Evolutionary conservation across 352 stramenopile species (phyloP).

Genomic region (Phytophthora rubi): DNA sequence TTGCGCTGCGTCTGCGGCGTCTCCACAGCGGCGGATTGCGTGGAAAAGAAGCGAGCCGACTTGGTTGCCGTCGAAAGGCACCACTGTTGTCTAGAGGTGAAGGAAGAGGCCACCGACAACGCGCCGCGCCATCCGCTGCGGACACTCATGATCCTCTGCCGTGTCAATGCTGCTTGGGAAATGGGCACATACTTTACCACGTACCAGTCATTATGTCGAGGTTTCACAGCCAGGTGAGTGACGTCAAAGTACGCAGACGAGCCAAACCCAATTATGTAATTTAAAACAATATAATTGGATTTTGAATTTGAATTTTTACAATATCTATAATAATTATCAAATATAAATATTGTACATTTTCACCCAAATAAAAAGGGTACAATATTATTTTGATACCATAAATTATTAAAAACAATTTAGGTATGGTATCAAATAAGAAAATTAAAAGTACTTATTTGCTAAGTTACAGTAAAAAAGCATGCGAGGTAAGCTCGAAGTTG

Average conservation of each 20-base stretch:
- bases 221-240: background rate
- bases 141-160: slow-evolving; percentile 12
- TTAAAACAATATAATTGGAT: no score
- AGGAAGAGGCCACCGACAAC: slow-evolving; percentile 4
- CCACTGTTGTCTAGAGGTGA: slow-evolving; percentile 10
- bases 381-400: no score
- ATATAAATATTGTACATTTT: no score
- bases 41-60: slow-evolving; percentile 14
- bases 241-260: background rate
- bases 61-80: background rate
- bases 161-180: slow-evolving; percentile 8
- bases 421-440: no score
- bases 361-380: no score
- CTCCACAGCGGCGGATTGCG: slow-evolving; percentile 2
- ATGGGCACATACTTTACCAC: background rate
- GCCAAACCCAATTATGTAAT: no score
- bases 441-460: no score
- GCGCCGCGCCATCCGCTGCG: slow-evolving; percentile 18
- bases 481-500: slow-evolving; percentile 11
- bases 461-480: background rate
- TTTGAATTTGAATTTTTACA: no score
- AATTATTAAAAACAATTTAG: no score
- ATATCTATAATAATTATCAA: no score
- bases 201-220: background rate
- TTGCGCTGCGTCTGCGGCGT: slow-evolving; percentile 39